These are phyloP conservation scores for Wickerhamomyces tratensis DNA, from an alignment of 805 yeast genomes.

Conservation along the genomic window DNA sequence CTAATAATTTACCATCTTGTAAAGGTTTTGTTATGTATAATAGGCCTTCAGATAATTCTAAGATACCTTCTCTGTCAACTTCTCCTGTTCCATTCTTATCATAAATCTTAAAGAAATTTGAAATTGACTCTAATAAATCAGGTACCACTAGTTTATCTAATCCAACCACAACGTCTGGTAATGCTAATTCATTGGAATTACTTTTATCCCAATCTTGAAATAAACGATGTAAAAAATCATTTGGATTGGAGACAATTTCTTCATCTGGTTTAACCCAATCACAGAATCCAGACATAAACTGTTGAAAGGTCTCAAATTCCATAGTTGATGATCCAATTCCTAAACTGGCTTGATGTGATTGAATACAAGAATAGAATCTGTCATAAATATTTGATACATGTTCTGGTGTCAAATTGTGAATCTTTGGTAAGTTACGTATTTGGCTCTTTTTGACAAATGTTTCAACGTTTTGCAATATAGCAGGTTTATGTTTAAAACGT, in stretches of 20 bases:
- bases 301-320: slow-evolving; percentile 61
- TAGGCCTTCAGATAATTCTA: slow-evolving; percentile 81
- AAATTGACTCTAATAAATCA: slow-evolving; percentile 71
- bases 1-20: slow-evolving; percentile 64
- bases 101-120: slow-evolving; percentile 72
- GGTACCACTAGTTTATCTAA: slow-evolving; percentile 57
- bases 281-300: slow-evolving; percentile 69
- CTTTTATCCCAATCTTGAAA: slow-evolving; percentile 67
- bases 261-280: slow-evolving; percentile 54
- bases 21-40: slow-evolving; percentile 77
- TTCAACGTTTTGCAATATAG: slow-evolving; percentile 80
- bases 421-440: slow-evolving; percentile 73
- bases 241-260: slow-evolving; percentile 26
- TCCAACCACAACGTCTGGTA: slow-evolving; percentile 67
- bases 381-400: slow-evolving; percentile 74
- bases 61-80: slow-evolving; percentile 68
- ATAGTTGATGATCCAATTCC: slow-evolving; percentile 53
- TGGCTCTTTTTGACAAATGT: slow-evolving; percentile 88
- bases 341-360: slow-evolving; percentile 48
- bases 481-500: slow-evolving; percentile 61
- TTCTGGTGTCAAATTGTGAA: slow-evolving; percentile 45
- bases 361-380: slow-evolving; percentile 67
- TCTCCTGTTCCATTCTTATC: slow-evolving; percentile 49
- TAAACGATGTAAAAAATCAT: slow-evolving; percentile 49
- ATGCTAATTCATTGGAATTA: slow-evolving; percentile 42